Evolutionary conservation across 495 filamentous ascomycete species (phyloP).

Genomic region (Evernia prunastri): DNA sequence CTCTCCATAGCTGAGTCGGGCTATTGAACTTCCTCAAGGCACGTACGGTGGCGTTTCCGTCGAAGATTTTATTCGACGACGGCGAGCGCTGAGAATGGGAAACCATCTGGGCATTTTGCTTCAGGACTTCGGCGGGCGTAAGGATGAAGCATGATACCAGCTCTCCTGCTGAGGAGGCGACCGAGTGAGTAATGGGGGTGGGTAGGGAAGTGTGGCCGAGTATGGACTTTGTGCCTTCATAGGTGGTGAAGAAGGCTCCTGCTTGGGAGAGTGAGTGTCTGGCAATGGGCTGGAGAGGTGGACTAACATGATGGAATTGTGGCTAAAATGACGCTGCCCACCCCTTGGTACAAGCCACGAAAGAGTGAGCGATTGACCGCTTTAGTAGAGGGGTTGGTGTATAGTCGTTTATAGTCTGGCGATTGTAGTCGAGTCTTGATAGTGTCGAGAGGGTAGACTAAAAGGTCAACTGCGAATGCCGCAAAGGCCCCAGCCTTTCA

Average conservation of each 20-base stretch:
- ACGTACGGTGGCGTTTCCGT: slow-evolving; percentile 43
- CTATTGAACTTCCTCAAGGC: slow-evolving; percentile 49
- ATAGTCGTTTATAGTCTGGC: slow-evolving; percentile 59
- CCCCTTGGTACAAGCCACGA: slow-evolving; percentile 76
- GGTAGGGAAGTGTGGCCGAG: slow-evolving; percentile 46
- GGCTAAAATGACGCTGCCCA: slow-evolving; percentile 80
- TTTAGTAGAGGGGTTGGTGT: slow-evolving; percentile 47
- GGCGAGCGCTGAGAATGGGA: slow-evolving; percentile 10
- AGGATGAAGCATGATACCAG: slow-evolving; percentile 77
- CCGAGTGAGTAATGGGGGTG: slow-evolving; percentile 56
- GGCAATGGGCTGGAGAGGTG: not conserved
- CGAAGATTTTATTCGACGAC: slow-evolving; percentile 23
- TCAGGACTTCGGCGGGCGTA: slow-evolving; percentile 84
- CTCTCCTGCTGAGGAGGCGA: slow-evolving; percentile 68
- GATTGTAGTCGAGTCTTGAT: slow-evolving; percentile 82
- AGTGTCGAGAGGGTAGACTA: slow-evolving; percentile 80
- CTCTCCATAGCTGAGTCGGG: slow-evolving; percentile 62
- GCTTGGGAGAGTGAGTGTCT: slow-evolving; percentile 41
- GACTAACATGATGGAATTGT: slow-evolving; percentile 73
- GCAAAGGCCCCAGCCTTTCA: slow-evolving; percentile 70
- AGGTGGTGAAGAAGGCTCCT: slow-evolving; percentile 84
- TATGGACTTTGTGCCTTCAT: slow-evolving; percentile 66
- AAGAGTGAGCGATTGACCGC: slow-evolving; percentile 54
- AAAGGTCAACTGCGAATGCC: slow-evolving; percentile 70
- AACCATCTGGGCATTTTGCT: slow-evolving; percentile 84